Evolutionary conservation across 257 asterid species (phyloP).

Genomic region (Misopates orontium): DNA sequence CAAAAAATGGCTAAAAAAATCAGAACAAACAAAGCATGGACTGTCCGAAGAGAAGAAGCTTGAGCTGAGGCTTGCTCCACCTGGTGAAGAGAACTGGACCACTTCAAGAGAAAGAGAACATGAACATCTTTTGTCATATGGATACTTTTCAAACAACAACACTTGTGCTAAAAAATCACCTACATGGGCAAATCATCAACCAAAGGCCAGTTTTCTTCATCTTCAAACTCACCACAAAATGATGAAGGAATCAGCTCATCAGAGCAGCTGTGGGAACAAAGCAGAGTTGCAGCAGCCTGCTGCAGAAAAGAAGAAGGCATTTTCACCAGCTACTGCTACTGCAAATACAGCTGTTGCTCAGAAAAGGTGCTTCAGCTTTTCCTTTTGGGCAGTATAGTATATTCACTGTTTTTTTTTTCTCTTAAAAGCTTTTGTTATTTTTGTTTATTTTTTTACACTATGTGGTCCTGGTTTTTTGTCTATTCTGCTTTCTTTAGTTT

Average conservation of each 20-base stretch:
- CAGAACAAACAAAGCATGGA: constrained; percentile 30
- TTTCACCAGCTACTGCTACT: constrained; percentile 53
- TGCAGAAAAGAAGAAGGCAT: constrained; percentile 58
- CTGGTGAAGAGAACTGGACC: constrained; percentile 54
- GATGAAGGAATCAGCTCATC: constrained; percentile 53
- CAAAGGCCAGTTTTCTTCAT: constrained; percentile 42
- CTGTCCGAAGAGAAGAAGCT: constrained; percentile 68
- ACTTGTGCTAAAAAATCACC: constrained; percentile 30
- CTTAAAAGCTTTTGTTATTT: constrained; percentile 23
- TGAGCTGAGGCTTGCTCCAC: constrained; percentile 89
- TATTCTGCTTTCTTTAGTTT: constrained; percentile 20
- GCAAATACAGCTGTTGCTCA: constrained; percentile 90
- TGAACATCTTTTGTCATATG: constrained; percentile 26
- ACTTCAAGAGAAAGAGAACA: constrained; percentile 26
- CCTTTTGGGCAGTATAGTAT: no score
- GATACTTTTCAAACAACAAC: constrained; percentile 32
- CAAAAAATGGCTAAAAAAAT: constrained; percentile 39
- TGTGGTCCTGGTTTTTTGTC: constrained; percentile 50
- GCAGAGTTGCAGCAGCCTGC: constrained; percentile 34
- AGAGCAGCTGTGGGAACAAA: constrained; percentile 49
- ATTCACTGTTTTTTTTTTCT: constrained; percentile 19
- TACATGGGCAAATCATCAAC: constrained; percentile 40
- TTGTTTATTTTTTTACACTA: constrained; percentile 33
- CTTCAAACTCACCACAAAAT: constrained; percentile 33
- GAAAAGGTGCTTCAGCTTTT: constrained; percentile 65